Evolutionary conservation across 2,329 filamentous ascomycete genomes (phyloP), one percentile per base, ranked within the genome.

Genomic region (Fusarium duplospermum): DNA sequence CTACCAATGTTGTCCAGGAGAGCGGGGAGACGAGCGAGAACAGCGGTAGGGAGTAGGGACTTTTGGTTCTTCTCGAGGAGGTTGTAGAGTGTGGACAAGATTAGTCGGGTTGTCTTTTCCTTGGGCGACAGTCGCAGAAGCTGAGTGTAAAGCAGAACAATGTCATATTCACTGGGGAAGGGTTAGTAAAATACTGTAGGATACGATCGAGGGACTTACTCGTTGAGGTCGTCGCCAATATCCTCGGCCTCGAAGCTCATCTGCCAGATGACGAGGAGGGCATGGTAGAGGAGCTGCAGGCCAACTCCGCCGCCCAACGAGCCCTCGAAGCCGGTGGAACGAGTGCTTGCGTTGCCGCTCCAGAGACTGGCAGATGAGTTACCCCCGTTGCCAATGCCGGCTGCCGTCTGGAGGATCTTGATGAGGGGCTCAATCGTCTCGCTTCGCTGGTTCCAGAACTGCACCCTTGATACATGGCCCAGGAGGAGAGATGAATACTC

Each of bases 231-330:
- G 69, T 92, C 89, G 40, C 90, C 90, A 79, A 92, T 87, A 2
- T 87, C 84, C 68, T 93, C 92, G 14, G 94, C 94, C 81, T 98
- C 96, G 76, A 99, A 99, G 80, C 95, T 98, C 76, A 99, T 87
- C 86, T 98, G 95, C 96, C 96, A 99, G 67, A 99, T 86, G 14
- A 97, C 95, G 60, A 99, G 88, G 24, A 99, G 89, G 18, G 98
- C 93, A 79, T 98, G 94, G 82, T 99, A 99, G 45, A 99, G 89
- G 45, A 98, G 89, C 82, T 99, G 96, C 45, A 99, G 86, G 3
- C 95, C 94, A 69, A 99, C 94, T 10, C 95, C 95, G 58, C 95
- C 94, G 67, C 95, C 92, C 33, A 93, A 80, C 5, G 86, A 85
- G 6, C 88, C 88, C 74, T 92, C 91, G 66, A 90, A 89, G 62